These are phyloP conservation scores for Penicillium sclerotiorum DNA, from an alignment of 2,329 filamentous ascomycete genomes.

Conservation along the genomic window DNA sequence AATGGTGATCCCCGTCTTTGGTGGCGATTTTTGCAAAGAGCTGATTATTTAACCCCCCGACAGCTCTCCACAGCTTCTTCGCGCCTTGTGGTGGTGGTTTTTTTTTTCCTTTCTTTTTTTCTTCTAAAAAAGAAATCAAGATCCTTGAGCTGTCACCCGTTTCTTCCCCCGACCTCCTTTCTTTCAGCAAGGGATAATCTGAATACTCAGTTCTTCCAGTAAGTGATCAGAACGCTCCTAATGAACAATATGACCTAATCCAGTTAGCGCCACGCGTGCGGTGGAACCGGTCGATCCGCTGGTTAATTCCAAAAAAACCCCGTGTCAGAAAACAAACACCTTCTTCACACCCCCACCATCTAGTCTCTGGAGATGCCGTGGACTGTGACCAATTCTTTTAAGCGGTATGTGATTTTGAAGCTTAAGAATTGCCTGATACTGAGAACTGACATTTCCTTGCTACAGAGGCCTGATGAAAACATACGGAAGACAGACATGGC, in stretches of 20 bases:
- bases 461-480: slow-evolving; percentile 54
- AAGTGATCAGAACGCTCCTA: background rate
- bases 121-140: no score
- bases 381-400: slow-evolving; percentile 55
- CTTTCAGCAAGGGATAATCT: slow-evolving; percentile 18
- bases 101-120: no score
- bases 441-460: slow-evolving; percentile 3
- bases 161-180: background rate
- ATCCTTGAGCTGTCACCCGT: no score
- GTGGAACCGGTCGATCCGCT: slow-evolving; percentile 27
- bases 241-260: slow-evolving; percentile 32
- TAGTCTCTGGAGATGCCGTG: slow-evolving; percentile 47
- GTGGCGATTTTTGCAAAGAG: no score
- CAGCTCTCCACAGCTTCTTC: no score
- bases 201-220: no score
- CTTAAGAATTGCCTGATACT: background rate
- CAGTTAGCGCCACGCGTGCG: slow-evolving; percentile 31
- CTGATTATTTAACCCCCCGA: no score
- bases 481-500: slow-evolving; percentile 51
- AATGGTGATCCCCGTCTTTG: no score
- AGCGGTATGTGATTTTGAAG: slow-evolving; percentile 40
- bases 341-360: slow-evolving; percentile 7
- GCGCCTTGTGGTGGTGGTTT: no score
- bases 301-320: slow-evolving; percentile 20
- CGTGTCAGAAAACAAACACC: slow-evolving; percentile 18